Evolutionary conservation across 352 stramenopile species (phyloP), one percentile per base, ranked within the genome.

Genomic region (Globisporangium yorkense): DNA sequence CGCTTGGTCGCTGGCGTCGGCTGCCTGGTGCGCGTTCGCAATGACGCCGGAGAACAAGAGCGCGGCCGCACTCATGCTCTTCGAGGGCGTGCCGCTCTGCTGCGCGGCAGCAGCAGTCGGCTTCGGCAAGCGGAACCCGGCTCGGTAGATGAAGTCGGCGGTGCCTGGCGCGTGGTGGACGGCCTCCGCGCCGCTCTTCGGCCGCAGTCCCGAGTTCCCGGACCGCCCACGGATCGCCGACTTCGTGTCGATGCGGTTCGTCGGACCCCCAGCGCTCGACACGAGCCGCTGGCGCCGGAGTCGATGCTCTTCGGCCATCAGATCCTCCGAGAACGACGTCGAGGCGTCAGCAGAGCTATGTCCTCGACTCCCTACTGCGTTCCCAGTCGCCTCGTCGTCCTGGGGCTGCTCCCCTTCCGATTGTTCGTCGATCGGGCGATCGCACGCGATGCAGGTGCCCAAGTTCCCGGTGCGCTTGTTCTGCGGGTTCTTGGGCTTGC

Each of bases 361-460:
- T 8, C 5, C 27, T 27, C 49, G 47, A 27, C 31, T 21, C 20
- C 3, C 45, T 35, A 5, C n/a, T 37, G 33, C 33, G 8, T 37
- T 37, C 1, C 31, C 20, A 29, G 39, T 40, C 20, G 31, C 48
- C 16, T 45, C 4, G 33, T 56, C 51, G 20, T 55, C 49, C 2
- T 45, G 21, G 6, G 15, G 18, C 10, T 41, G 47, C 7, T 44
- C 18, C 9, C 45, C 18, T 6, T 53, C 44, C 43, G 51, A 16
- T 15, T 66, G 18, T 43, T 68, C 62, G 27, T 87, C 74, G 8
- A 88, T 70, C 16, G 78, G 78, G 0, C 78, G 75, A 35, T 88
- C 74, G 20, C 78, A 88, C 0, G 78, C 78, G 20, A 88, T 86
- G 47, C 78, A 88, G 4, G 78, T 87, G 0, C 75, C 74, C 7